Conservation (phyloP, 495 filamentous ascomycete genomes). For the Aspergillus sclerotioniger region DNA sequence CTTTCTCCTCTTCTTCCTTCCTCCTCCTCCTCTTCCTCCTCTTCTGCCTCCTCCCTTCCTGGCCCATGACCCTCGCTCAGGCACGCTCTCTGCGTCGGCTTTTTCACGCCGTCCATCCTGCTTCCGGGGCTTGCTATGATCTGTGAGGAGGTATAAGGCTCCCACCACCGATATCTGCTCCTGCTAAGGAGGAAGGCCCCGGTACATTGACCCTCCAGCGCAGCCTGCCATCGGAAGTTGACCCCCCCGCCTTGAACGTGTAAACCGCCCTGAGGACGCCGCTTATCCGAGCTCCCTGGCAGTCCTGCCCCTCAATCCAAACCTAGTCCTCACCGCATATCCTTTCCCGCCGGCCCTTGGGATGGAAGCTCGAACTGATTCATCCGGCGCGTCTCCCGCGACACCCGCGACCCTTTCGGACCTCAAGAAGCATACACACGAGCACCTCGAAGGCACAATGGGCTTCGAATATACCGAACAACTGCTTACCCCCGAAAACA, state of each 20-base stretch:
- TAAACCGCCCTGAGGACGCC: not conserved
- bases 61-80: not conserved
- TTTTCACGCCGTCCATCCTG: constrained; percentile 1
- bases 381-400: constrained; percentile 31
- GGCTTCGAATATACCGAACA: constrained; percentile 44
- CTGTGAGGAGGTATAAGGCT: not conserved
- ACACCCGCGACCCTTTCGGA: constrained; percentile 35
- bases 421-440: constrained; percentile 29
- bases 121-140: constrained; percentile 8
- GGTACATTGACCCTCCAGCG: constrained; percentile 9
- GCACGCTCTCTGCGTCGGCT: not conserved
- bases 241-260: constrained; percentile 5
- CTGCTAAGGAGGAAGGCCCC: constrained; percentile 18
- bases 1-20: constrained; percentile 8
- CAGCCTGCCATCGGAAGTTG: constrained; percentile 11
- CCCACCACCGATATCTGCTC: constrained; percentile 6
- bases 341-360: not conserved
- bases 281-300: not conserved
- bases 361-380: constrained; percentile 20
- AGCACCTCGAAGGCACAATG: constrained; percentile 35
- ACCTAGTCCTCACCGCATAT: constrained; percentile 3
- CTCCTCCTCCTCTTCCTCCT: constrained; percentile 6
- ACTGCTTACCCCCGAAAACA: constrained; percentile 47
- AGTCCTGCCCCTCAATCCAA: not conserved
- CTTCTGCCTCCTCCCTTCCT: not conserved